Base-by-base conservation (phyloP, 179 eudicot genomes). In the Gypsophila paniculata region DNA sequence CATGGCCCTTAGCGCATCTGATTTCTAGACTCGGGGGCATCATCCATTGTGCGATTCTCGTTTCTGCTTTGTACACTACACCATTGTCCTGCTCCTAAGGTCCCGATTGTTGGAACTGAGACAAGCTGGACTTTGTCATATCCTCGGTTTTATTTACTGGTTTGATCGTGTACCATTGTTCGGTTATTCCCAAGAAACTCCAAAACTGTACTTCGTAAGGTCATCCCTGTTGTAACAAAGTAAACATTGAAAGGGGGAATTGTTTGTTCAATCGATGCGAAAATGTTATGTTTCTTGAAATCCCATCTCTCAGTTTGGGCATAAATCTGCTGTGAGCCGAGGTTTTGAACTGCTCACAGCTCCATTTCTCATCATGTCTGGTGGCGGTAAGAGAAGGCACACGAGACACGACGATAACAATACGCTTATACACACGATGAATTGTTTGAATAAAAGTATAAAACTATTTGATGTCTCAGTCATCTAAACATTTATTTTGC, bases 1-100 rank as follows among this genome's bases (percentile, higher is more conserved):
- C 65, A 90, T 92, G 96, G 98, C 98, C 63, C 77, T 92, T 39
- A 87, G 79, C 66, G 85, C 89, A 62, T 87, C 90, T 61, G 64
- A 83, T 62, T 76, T 91, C 53, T 89, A 79, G 68, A 29, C 49
- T 60, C 7, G 25, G 22, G 19, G 39, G 22, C 12, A 3, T 29
- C 10, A 18, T 57, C 25, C 21, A 5, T 39, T 38, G 14, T 21
- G 55, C 8, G 19, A 18, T 25, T 61, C 70, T 71, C 51, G 61
- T 22, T 61, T 74, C 49, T 69, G 18, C 75, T 42, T 71, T 75
- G 65, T 76, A 39, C 73, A 42, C 54, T 71, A 67, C 70, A 68
- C 59, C 75, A 65, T 65, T 78, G 68, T 74, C 58, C 75, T 60
- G 78, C 52, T 61, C 72, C 70, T 68, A 48, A 61, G 63, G 57